phyloP scores from a whole-genome alignment of 23 red algal species.

The Gracilaria gracilis region DNA sequence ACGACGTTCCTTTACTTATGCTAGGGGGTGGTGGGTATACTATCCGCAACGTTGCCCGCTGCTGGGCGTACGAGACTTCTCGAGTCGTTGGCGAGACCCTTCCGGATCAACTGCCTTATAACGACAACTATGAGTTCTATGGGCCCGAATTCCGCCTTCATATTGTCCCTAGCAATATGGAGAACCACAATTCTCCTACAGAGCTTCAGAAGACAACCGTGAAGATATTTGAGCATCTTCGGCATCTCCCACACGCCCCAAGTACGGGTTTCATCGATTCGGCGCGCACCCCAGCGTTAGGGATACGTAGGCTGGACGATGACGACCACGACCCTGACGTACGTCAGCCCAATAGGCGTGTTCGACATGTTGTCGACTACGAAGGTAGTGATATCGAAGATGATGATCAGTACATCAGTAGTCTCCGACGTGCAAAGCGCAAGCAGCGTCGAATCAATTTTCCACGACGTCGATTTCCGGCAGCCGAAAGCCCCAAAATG shows the following conservation, averaged over 20 bases:
- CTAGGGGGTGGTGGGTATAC: conserved; percentile 99
- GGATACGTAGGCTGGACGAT: neutral
- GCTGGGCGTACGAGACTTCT: conserved; percentile 97
- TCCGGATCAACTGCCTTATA: conserved; percentile 89
- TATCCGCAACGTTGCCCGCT: conserved; percentile 97
- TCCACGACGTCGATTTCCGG: conserved; percentile 43
- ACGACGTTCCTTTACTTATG: conserved; percentile 90
- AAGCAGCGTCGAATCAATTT: conserved; percentile 54
- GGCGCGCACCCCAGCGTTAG: conserved; percentile 31
- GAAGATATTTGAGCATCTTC: conserved; percentile 66
- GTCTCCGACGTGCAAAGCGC: conserved; percentile 25
- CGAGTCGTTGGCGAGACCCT: conserved; percentile 71
- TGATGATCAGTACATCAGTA: conserved; percentile 58
- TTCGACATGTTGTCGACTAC: conserved; percentile 30
- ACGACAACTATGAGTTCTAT: conserved; percentile 96
- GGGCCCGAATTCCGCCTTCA: conserved; percentile 96
- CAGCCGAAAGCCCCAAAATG: conserved; percentile 5
- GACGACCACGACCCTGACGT: conserved; percentile 49
- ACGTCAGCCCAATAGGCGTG: conserved; percentile 8
- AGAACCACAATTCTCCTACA: conserved; percentile 89
- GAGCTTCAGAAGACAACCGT: conserved; percentile 64
- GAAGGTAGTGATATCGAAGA: conserved; percentile 55
- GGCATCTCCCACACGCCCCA: conserved; percentile 71
- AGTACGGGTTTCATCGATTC: conserved; percentile 50
- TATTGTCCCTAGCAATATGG: conserved; percentile 93